phyloP scores from a whole-genome alignment of 2,329 filamentous ascomycete species.

The Lachnellula suecica region DNA sequence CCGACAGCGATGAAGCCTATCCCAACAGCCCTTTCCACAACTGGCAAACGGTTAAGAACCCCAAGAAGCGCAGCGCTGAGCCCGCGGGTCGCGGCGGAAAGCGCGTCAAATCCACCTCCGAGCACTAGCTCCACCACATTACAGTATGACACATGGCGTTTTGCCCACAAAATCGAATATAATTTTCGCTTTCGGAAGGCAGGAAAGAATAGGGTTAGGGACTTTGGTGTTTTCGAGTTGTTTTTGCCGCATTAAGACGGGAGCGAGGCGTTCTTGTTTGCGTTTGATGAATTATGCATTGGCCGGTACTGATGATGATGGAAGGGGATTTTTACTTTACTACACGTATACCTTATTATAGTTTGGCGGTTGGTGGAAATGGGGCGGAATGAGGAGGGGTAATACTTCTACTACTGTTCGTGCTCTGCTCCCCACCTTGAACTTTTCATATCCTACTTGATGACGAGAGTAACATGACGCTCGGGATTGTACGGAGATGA shows the following conservation, averaged over 20 bases:
- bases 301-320: neutral
- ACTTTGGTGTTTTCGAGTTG: neutral
- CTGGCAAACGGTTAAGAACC: conserved; percentile 57
- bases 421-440: no score
- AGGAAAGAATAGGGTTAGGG: neutral
- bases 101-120: neutral
- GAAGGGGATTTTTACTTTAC: neutral
- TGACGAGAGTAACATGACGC: no score
- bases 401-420: no score
- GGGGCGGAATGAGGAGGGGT: no score
- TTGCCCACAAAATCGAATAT: neutral
- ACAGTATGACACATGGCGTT: neutral
- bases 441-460: no score
- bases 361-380: neutral
- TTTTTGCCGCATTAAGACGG: neutral
- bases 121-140: neutral
- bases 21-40: conserved; percentile 61
- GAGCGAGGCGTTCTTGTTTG: neutral
- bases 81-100: neutral
- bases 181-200: neutral
- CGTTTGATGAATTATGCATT: neutral
- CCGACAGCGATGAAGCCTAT: conserved; percentile 19
- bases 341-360: neutral
- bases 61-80: conserved; percentile 6
- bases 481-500: no score